Conservation (phyloP, 1,139 yeast genomes). For the Keqinozyma sinolaborantium region DNA sequence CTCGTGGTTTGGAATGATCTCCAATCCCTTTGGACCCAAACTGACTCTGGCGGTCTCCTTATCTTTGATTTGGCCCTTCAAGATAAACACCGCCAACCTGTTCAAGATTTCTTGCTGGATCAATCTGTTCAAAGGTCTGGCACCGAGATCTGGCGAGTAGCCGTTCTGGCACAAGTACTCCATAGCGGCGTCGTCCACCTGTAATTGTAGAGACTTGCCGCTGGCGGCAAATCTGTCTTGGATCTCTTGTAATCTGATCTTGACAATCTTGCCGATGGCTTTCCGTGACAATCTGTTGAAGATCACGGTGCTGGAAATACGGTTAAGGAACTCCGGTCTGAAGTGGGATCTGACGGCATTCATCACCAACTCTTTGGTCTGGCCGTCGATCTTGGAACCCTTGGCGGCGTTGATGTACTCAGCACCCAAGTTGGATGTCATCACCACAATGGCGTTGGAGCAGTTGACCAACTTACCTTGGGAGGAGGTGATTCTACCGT, state of each 20-base stretch:
- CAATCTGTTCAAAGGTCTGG: constrained; percentile 93
- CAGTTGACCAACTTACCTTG: constrained; percentile 93
- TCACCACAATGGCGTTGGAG: constrained; percentile 85
- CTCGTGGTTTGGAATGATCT: constrained; percentile 84
- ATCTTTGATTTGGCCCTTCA: constrained; percentile 83
- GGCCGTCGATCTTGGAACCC: constrained; percentile 59
- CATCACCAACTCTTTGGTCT: constrained; percentile 78
- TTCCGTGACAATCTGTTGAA: constrained; percentile 89
- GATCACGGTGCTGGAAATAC: constrained; percentile 88
- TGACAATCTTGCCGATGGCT: constrained; percentile 89
- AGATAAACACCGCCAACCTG: constrained; percentile 79
- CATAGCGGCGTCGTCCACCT: constrained; percentile 68
- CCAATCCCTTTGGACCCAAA: constrained; percentile 60
- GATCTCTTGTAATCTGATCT: constrained; percentile 77
- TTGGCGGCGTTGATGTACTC: constrained; percentile 73
- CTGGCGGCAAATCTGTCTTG: constrained; percentile 80
- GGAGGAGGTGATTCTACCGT: constrained; percentile 92
- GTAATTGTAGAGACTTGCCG: constrained; percentile 71
- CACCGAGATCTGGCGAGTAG: constrained; percentile 91
- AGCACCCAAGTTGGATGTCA: constrained; percentile 98
- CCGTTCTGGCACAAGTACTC: constrained; percentile 83
- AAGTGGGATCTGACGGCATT: constrained; percentile 82
- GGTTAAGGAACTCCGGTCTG: constrained; percentile 96
- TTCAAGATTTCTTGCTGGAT: constrained; percentile 87
- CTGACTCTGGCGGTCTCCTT: constrained; percentile 77